Evolutionary conservation across 2,329 filamentous ascomycete genomes (phyloP).

Genomic region (Thelonectria rubi): DNA sequence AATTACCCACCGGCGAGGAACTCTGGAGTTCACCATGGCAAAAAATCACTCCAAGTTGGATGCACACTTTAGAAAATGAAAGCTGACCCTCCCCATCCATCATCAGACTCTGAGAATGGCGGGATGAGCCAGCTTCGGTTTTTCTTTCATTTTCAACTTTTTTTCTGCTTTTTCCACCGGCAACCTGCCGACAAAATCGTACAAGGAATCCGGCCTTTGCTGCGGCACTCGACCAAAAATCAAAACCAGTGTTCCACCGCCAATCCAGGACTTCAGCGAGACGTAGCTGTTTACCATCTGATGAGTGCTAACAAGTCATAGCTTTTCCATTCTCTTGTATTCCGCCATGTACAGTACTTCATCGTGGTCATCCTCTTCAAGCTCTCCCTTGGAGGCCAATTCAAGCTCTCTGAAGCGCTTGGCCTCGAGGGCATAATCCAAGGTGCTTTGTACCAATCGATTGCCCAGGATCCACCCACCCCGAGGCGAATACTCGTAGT

Average conservation of each 20-base stretch:
- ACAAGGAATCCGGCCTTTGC: too few relatives aligned
- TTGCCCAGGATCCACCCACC: not conserved
- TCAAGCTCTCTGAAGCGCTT: too few relatives aligned
- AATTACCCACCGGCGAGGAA: not conserved
- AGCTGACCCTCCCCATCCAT: not conserved
- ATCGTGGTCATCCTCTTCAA: not conserved
- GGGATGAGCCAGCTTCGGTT: not conserved
- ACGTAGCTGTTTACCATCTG: not conserved
- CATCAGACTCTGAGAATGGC: not conserved
- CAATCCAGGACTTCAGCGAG: not conserved
- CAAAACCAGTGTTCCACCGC: not conserved
- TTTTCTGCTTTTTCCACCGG: not conserved
- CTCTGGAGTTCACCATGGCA: not conserved
- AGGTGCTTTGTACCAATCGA: too few relatives aligned
- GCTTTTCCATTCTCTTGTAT: not conserved
- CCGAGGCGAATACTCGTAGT: not conserved
- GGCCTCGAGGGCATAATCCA: too few relatives aligned
- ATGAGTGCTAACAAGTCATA: not conserved
- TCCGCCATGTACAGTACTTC: not conserved
- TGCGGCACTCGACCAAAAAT: not conserved
- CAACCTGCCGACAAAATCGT: too few relatives aligned
- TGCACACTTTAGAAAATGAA: not conserved
- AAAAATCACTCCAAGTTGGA: too few relatives aligned
- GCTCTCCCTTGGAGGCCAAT: not conserved
- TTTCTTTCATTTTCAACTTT: not conserved